These are phyloP conservation scores for Tuctoria greenei DNA, from an alignment of 176 grass and related monocot species.

Conservation along the genomic window DNA sequence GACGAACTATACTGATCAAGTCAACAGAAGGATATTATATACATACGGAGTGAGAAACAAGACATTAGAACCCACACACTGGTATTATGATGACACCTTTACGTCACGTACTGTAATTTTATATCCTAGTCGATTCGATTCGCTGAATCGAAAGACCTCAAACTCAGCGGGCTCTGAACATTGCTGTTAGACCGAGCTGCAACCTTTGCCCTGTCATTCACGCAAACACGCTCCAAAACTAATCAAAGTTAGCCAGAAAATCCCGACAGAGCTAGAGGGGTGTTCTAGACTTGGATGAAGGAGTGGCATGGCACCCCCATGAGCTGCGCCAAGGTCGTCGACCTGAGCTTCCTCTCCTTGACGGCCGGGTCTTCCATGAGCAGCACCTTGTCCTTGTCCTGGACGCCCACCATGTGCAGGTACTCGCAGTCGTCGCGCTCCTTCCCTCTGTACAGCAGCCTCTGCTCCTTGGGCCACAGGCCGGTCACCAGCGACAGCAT, in stretches of 20 bases:
- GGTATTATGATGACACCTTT: conserved; percentile 18
- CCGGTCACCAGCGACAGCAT: conserved; percentile 62
- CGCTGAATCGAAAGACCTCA: conserved; percentile 25
- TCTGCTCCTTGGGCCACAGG: conserved; percentile 79
- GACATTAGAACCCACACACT: neutral
- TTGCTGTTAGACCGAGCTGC: conserved; percentile 23
- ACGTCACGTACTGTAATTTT: conserved; percentile 13
- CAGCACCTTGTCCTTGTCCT: conserved; percentile 85
- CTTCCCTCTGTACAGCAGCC: conserved; percentile 80
- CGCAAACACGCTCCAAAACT: neutral
- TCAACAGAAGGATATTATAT: conserved; percentile 20
- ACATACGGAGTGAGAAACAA: neutral
- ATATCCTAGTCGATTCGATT: conserved; percentile 16
- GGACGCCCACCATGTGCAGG: conserved; percentile 85
- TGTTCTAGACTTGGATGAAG: conserved; percentile 46
- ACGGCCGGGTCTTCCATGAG: conserved; percentile 87
- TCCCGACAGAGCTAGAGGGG: neutral
- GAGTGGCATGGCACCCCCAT: conserved; percentile 68
- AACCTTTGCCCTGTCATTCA: conserved; percentile 9
- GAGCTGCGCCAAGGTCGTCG: conserved; percentile 68
- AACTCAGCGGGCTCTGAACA: conserved; percentile 25
- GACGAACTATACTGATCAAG: neutral
- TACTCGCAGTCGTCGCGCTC: conserved; percentile 80
- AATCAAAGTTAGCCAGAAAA: neutral
- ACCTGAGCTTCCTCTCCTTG: conserved; percentile 80